Percentiles rank a stretch among this genome's conserved stretches.
Conservation (phyloP, 129 eudicot genomes). For the Saposhnikovia divaricata region DNA sequence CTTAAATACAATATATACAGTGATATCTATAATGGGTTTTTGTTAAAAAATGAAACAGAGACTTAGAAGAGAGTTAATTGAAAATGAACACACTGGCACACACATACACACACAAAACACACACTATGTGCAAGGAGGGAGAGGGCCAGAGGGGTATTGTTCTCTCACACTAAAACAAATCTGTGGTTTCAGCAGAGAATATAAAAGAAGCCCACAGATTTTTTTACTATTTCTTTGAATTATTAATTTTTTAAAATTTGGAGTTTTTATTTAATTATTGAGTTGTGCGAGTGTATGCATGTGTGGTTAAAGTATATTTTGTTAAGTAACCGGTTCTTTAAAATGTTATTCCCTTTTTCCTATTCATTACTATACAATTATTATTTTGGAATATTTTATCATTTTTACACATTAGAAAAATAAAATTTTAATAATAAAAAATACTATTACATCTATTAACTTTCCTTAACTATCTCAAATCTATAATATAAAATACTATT, state of each 20-base stretch:
- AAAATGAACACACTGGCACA: background rate
- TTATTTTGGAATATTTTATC: no score
- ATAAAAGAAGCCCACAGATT: conserved; percentile 28
- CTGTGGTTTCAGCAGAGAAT: conserved; percentile 30
- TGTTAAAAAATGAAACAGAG: background rate
- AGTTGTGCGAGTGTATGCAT: background rate
- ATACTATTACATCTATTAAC: no score
- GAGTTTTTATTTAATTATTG: background rate
- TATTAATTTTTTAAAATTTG: background rate
- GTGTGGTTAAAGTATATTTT: no score
- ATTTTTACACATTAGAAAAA: no score
- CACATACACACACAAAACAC: background rate
- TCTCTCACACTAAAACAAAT: conserved; percentile 24
- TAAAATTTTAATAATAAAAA: no score
- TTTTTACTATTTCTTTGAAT: background rate
- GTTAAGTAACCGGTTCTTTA: no score
- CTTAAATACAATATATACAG: background rate
- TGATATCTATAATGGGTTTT: conserved; percentile 3
- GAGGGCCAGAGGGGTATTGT: conserved; percentile 42
- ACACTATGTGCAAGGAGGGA: conserved; percentile 15
- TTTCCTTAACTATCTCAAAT: no score
- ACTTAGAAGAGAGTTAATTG: conserved; percentile 11
- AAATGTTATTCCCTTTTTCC: no score
- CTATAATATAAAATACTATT: no score
- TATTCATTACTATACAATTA: no score